These are phyloP conservation scores for Fraxinus paxiana DNA, from an alignment of 305 asterid species.

Conservation along the genomic window DNA sequence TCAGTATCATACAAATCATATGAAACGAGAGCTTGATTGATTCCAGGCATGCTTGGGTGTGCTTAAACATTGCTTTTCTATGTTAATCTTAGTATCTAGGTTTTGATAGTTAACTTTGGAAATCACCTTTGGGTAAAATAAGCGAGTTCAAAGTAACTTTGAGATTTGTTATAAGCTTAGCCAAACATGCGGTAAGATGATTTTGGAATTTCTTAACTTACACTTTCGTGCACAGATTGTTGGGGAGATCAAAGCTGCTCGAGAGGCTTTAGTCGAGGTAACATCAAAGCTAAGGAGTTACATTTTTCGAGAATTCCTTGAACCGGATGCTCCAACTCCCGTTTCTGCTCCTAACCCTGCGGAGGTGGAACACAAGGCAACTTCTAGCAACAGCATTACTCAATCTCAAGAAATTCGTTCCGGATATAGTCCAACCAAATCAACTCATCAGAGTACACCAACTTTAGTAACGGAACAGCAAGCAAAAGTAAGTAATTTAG, in stretches of 20 bases:
- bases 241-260: conserved; percentile 55
- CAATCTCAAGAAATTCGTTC: conserved; percentile 32
- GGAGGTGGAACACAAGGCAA: conserved; percentile 32
- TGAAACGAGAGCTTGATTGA: not conserved
- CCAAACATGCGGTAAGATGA: not conserved
- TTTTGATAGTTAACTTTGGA: not conserved
- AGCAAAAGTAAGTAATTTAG: conserved; percentile 34
- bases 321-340: conserved; percentile 28
- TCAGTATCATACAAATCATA: not conserved
- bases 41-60: not conserved
- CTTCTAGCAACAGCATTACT: conserved; percentile 31
- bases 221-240: not conserved
- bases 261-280: conserved; percentile 60
- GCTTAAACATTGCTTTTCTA: not conserved
- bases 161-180: not conserved
- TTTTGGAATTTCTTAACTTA: conserved; percentile 11
- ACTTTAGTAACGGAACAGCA: conserved; percentile 28
- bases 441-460: conserved; percentile 36
- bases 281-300: conserved; percentile 52
- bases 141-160: not conserved
- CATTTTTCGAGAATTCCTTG: conserved; percentile 39
- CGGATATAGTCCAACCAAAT: conserved; percentile 34
- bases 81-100: not conserved
- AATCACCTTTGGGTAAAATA: not conserved
- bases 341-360: conserved; percentile 25